Evolutionary conservation across 2,329 filamentous ascomycete species (phyloP), one percentile per base, ranked within the genome.

Genomic region (Lachnellula occidentalis): DNA sequence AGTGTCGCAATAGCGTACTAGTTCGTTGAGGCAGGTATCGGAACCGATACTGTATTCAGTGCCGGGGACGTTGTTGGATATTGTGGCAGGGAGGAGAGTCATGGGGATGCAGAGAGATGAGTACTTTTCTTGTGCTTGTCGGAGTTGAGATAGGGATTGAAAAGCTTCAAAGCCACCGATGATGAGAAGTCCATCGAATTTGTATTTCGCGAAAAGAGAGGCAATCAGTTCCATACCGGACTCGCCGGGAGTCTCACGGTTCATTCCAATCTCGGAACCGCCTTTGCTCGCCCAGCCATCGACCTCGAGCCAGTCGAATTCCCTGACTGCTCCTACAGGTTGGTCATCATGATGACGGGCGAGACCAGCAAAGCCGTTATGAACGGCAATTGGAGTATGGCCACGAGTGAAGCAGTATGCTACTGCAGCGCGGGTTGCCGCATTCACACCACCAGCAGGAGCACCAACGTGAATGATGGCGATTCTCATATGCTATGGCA

Each of bases 51-150:
- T 96, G 76, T 96, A 97, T 73, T 99, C 94, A 0, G 92, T 96
- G 39, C 94, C 94, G 0, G 94, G 94, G 4, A 99, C 94, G 70
- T 99, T 99, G 79, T 99, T 99, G 61, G 90, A 96, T 64, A 99
- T 92, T 9, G 94, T 99, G n/a, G 94, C 94, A 0, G 94, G 94
- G 24, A 99, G 79, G 42, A 96, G 80, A 51, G 87, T 82, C 79
- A 97, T 90, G 19, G 94, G 94, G 60, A 99, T 96, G 71, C 90
- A 91, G 69, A 99, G 88, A 1, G 88, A 86, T 11, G 89, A 85
- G 72, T 88, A 96, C 58, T 89, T 74, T 36, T 83, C 80, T 53
- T 91, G 81, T 14, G 87, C 91, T 74, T 89, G 83, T 63, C 92
- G 86, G 57, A 99, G 79, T 72, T 97, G 88, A 45, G 88, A 90